phyloP scores from a whole-genome alignment of 2,329 filamentous ascomycete species.

The Pseudocercospora pini-densiflorae region DNA sequence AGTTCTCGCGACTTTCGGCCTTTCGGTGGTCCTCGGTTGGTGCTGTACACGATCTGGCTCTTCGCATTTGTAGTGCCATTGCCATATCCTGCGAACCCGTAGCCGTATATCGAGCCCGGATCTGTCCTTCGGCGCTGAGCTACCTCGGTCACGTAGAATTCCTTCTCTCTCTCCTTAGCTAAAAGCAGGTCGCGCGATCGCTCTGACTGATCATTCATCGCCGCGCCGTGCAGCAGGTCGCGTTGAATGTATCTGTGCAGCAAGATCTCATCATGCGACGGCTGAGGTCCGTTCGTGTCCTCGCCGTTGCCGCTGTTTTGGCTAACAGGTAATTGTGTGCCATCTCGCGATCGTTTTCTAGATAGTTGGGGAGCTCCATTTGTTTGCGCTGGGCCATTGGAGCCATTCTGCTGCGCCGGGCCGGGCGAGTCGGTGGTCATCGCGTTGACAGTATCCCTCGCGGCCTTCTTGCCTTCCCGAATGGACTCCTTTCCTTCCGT shows the following conservation, averaged over 20 bases:
- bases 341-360: constrained; percentile 64
- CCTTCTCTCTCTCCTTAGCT: constrained; percentile 68
- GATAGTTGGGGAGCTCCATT: constrained; percentile 55
- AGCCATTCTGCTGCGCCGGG: constrained; percentile 19
- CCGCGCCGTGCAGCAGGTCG: constrained; percentile 63
- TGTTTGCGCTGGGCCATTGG: constrained; percentile 39
- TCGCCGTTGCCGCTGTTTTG: constrained; percentile 19
- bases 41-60: constrained; percentile 76
- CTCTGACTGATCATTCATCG: constrained; percentile 54
- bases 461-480: constrained; percentile 63
- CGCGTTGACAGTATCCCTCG: constrained; percentile 63
- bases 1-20: constrained; percentile 74
- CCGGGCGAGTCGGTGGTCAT: constrained; percentile 44
- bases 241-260: constrained; percentile 69
- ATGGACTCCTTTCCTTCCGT: constrained; percentile 50
- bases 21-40: constrained; percentile 74
- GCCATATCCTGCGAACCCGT: constrained; percentile 85
- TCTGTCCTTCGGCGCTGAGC: constrained; percentile 63
- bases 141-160: constrained; percentile 69
- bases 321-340: constrained; percentile 55
- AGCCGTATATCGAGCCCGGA: constrained; percentile 64
- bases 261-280: constrained; percentile 43
- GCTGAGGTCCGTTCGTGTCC: constrained; percentile 25
- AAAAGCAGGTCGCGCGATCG: constrained; percentile 55
- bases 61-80: constrained; percentile 80